Conservation (phyloP, 2,329 filamentous ascomycete genomes). For the Fusarium bulbicola region DNA sequence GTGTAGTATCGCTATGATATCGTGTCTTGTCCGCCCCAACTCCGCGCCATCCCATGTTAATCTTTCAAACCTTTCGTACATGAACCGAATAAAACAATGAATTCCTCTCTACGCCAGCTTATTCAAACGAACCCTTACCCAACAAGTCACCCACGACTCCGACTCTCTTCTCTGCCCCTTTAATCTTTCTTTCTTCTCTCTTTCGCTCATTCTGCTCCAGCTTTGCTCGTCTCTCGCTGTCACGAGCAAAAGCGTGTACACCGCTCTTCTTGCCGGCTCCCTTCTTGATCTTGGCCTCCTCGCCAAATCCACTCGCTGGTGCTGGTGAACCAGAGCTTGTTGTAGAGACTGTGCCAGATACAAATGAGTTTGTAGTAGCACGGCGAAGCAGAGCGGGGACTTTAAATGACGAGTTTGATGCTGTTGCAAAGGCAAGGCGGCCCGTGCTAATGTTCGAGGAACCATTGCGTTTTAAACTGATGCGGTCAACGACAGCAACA, state of each 20-base stretch:
- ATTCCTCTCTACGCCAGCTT: conserved; percentile 24
- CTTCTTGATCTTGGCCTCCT: conserved; percentile 67
- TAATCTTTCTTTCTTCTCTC: conserved; percentile 66
- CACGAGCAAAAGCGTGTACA: conserved; percentile 67
- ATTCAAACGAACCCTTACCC: conserved; percentile 59
- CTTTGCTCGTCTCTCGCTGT: conserved; percentile 64
- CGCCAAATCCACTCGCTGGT: conserved; percentile 52
- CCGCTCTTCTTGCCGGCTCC: conserved; percentile 68
- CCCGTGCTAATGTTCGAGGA: conserved; percentile 49
- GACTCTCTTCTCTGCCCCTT: conserved; percentile 65
- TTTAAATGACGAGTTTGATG: conserved; percentile 63
- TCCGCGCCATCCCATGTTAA: conserved; percentile 20
- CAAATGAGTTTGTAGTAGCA: conserved; percentile 73
- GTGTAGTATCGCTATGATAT: conserved; percentile 6
- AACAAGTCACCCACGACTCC: conserved; percentile 68
- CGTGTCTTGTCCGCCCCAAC: conserved; percentile 18
- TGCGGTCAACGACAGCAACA: conserved; percentile 73
- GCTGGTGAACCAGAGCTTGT: conserved; percentile 48
- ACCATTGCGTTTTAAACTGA: conserved; percentile 70
- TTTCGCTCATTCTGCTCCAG: conserved; percentile 66
- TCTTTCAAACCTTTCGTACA: background rate
- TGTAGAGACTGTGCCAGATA: conserved; percentile 50
- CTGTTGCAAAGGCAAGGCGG: conserved; percentile 66
- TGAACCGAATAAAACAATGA: conserved; percentile 6
- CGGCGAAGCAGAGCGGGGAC: conserved; percentile 77